phyloP scores from a whole-genome alignment of 2,329 filamentous ascomycete genomes.

The Verticillium dahliae region DNA sequence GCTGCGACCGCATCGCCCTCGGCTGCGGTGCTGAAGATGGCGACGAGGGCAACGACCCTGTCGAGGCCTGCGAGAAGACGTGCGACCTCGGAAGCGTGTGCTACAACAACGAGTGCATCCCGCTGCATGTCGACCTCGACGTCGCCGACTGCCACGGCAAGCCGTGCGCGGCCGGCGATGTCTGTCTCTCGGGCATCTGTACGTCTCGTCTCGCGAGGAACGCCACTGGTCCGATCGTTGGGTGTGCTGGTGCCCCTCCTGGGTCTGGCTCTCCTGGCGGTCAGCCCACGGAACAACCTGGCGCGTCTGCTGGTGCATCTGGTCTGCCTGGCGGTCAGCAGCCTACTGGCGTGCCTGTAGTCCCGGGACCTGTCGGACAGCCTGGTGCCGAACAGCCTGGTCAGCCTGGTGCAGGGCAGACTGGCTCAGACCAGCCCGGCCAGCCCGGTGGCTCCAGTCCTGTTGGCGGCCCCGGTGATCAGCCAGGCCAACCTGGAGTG shows the following conservation, averaged over 20 bases:
- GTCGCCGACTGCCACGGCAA: background rate
- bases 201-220: background rate
- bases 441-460: no score
- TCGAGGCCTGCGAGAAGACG: background rate
- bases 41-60: background rate
- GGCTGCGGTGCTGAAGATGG: background rate
- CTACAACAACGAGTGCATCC: background rate
- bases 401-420: background rate
- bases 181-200: background rate
- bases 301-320: background rate
- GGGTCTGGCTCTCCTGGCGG: background rate
- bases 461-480: no score
- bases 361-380: no score
- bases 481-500: no score
- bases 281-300: background rate
- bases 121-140: background rate
- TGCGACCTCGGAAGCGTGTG: background rate
- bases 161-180: background rate
- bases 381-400: background rate
- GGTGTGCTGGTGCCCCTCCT: background rate
- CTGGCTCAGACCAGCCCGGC: background rate
- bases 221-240: background rate
- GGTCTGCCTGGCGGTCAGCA: background rate
- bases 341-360: background rate
- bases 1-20: background rate